A percentile compares a stretch with the other conserved stretches of the same genome.
Conservation (phyloP, 176 grass and related monocot species). For the Bonia amplexicaulis region DNA sequence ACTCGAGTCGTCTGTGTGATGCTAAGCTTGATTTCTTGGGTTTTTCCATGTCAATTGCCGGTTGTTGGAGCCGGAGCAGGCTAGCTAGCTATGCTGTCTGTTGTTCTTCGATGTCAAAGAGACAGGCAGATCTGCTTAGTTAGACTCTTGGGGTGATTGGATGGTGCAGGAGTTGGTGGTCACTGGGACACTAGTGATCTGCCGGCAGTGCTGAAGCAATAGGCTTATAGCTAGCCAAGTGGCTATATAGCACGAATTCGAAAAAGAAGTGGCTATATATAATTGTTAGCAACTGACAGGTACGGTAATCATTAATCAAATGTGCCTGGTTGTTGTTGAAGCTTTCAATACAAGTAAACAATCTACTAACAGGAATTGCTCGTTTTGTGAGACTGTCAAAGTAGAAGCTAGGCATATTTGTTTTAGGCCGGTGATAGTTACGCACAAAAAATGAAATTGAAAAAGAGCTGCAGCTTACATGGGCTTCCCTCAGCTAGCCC, state of each 20-base stretch:
- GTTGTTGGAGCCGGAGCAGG: neutral
- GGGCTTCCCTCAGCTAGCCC: too few species aligned
- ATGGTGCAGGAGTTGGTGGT: neutral
- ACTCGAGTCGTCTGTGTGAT: neutral
- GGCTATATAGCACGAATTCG: neutral
- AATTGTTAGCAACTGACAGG: neutral
- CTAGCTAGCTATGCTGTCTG: neutral
- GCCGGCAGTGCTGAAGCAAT: neutral
- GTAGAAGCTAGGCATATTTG: neutral
- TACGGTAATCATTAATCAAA: neutral
- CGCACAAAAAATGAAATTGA: neutral
- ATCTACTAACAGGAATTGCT: neutral
- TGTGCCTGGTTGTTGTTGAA: neutral
- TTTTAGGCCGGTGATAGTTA: neutral
- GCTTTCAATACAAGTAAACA: neutral
- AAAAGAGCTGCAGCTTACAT: neutral
- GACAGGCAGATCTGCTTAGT: neutral
- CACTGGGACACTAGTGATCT: neutral
- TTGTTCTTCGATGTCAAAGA: neutral
- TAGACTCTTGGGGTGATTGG: neutral
- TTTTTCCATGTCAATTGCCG: constrained; percentile 16
- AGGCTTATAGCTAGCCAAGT: neutral
- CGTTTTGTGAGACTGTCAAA: neutral
- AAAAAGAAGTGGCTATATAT: neutral
- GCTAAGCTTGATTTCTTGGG: constrained; percentile 17